A percentile compares a stretch with the other conserved stretches of the same genome.
Conservation (phyloP, 345 rosid genomes). For the Geranium rotundifolium region DNA sequence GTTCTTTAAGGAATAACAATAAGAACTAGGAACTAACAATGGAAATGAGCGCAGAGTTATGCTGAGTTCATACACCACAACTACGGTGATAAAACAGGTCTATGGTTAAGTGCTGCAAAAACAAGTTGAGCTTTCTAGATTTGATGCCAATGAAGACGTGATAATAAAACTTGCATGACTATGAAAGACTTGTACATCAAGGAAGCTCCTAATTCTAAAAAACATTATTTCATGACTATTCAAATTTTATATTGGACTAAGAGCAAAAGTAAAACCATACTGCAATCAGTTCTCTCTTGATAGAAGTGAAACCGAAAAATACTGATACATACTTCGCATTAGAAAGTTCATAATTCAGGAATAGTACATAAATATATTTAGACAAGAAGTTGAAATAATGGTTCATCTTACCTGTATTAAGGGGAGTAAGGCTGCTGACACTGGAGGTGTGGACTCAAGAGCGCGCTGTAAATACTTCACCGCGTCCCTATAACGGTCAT, state of each 20-base stretch:
- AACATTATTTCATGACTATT: too few relatives aligned
- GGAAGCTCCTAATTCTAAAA: too few relatives aligned
- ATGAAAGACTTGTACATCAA: neutral
- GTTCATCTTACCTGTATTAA: slow-evolving; percentile 51
- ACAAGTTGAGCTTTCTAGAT: neutral
- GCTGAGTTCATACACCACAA: neutral
- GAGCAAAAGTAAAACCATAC: neutral
- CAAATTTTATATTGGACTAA: too few relatives aligned
- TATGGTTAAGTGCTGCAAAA: neutral
- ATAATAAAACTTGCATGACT: neutral
- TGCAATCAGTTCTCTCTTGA: neutral
- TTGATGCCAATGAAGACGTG: neutral
- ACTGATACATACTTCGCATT: neutral
- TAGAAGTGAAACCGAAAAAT: slow-evolving; percentile 2
- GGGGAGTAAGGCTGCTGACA: slow-evolving; percentile 57
- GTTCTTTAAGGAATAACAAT: too few relatives aligned
- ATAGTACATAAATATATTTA: slow-evolving; percentile 3
- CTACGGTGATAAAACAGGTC: neutral
- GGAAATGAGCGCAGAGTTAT: neutral
- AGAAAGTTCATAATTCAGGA: neutral
- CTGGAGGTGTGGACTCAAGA: slow-evolving; percentile 25
- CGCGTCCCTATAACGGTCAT: slow-evolving; percentile 47
- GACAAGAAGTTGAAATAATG: slow-evolving; percentile 1
- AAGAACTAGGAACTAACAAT: too few relatives aligned
- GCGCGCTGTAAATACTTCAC: slow-evolving; percentile 45